Evolutionary conservation across 2,329 filamentous ascomycete genomes (phyloP).

Genomic region (Metarhizium brunneum): DNA sequence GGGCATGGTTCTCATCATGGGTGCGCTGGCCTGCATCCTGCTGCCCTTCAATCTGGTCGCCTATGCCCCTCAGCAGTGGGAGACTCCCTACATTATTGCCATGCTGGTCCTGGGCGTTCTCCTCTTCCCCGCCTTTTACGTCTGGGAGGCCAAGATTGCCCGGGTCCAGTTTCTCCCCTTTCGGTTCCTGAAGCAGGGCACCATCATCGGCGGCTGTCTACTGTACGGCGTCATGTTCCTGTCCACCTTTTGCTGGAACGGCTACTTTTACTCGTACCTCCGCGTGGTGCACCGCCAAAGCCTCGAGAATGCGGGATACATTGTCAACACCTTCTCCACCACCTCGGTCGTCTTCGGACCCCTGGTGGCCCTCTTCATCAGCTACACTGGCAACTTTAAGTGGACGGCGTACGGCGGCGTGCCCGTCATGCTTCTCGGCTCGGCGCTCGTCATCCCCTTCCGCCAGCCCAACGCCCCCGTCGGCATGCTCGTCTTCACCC

Average conservation of each 20-base stretch:
- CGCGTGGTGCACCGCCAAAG: constrained; percentile 29
- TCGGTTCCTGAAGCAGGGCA: constrained; percentile 34
- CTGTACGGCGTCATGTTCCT: constrained; percentile 25
- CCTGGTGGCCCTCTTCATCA: background rate
- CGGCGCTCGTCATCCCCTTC: constrained; percentile 33
- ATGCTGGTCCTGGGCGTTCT: constrained; percentile 54
- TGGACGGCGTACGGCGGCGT: constrained; percentile 21
- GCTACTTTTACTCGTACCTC: constrained; percentile 38
- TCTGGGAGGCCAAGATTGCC: constrained; percentile 49
- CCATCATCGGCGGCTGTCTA: constrained; percentile 34
- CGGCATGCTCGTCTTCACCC: constrained; percentile 45
- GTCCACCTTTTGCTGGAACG: constrained; percentile 31
- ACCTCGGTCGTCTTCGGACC: background rate
- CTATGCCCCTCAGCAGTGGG: constrained; percentile 40
- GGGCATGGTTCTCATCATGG: constrained; percentile 45
- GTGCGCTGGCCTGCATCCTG: constrained; percentile 45
- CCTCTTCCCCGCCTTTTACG: constrained; percentile 41
- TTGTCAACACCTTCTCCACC: constrained; percentile 25
- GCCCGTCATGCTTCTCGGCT: constrained; percentile 30
- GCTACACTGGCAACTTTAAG: constrained; percentile 1
- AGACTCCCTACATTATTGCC: constrained; percentile 42
- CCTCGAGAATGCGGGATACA: constrained; percentile 27
- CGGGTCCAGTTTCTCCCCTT: constrained; percentile 47
- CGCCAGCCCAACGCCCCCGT: constrained; percentile 23
- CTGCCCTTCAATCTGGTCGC: constrained; percentile 54